These are phyloP conservation scores for Aureobasidium sp. DNA, from an alignment of 2,329 filamentous ascomycete species.

Conservation along the genomic window DNA sequence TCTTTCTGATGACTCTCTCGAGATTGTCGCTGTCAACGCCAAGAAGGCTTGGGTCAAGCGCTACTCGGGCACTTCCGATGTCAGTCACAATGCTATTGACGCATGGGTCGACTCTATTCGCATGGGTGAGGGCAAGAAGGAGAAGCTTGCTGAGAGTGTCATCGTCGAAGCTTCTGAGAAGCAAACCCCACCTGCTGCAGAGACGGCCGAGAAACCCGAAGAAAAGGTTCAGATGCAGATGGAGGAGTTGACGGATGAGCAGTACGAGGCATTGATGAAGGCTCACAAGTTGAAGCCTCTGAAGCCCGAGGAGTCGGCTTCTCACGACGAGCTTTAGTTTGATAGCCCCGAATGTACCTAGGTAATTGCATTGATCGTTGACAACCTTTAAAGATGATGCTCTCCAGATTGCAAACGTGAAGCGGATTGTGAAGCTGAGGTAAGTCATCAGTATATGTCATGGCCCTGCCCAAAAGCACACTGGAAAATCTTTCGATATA, in stretches of 20 bases:
- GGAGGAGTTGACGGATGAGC: slow-evolving; percentile 30
- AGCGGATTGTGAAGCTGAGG: not conserved
- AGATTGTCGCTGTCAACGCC: slow-evolving; percentile 76
- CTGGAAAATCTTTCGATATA: not conserved
- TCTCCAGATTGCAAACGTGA: not conserved
- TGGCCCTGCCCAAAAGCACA: not conserved
- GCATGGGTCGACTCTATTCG: slow-evolving; percentile 86
- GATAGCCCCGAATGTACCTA: not conserved
- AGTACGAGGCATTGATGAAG: slow-evolving; percentile 27
- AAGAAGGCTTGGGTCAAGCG: slow-evolving; percentile 81
- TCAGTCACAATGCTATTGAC: slow-evolving; percentile 55
- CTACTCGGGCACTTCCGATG: slow-evolving; percentile 55
- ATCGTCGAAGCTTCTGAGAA: slow-evolving; percentile 23
- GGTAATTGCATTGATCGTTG: not conserved
- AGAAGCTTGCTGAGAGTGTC: slow-evolving; percentile 53
- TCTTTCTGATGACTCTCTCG: slow-evolving; percentile 51
- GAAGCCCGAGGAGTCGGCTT: slow-evolving; percentile 15
- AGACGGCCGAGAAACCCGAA: slow-evolving; percentile 17
- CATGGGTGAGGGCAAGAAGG: slow-evolving; percentile 77
- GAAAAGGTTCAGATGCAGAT: slow-evolving; percentile 26
- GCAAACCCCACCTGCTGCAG: not conserved
- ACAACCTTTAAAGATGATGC: not conserved
- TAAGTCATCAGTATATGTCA: not conserved
- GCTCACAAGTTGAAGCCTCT: not conserved
- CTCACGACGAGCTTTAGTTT: slow-evolving; percentile 27